A percentile compares a stretch with the other conserved stretches of the same genome.
phyloP scores from a whole-genome alignment of 2,329 filamentous ascomycete species.

The Beauveria medogensis region DNA sequence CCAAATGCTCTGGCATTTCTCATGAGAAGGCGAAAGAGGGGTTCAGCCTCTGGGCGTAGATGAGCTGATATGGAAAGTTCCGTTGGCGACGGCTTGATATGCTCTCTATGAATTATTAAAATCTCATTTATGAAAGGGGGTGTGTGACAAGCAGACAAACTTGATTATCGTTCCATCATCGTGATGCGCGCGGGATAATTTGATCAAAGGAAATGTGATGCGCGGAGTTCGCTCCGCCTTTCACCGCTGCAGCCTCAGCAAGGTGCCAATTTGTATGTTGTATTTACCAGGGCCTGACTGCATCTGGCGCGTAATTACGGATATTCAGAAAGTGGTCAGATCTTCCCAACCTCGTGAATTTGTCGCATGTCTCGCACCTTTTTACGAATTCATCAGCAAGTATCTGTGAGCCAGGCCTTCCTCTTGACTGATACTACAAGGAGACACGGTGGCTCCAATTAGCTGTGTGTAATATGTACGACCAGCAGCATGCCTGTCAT shows the following conservation, averaged over 20 bases:
- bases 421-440: no score
- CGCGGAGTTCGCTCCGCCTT: not conserved
- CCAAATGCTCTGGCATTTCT: not conserved
- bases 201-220: not conserved
- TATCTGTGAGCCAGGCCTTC: no score
- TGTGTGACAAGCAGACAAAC: not conserved
- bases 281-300: not conserved
- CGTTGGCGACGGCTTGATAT: not conserved
- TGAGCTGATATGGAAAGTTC: slow-evolving; percentile 1
- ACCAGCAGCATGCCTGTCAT: not conserved
- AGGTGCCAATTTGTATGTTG: no score
- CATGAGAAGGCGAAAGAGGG: not conserved
- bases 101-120: no score
- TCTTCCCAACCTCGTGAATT: not conserved
- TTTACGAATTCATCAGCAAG: not conserved
- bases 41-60: not conserved
- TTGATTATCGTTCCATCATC: not conserved
- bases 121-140: not conserved
- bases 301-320: not conserved
- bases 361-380: no score
- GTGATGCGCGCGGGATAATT: not conserved
- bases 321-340: not conserved
- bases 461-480: no score
- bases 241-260: not conserved
- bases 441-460: no score